Percentiles rank a stretch among this genome's conserved stretches.
phyloP scores from a whole-genome alignment of 305 asterid genomes.

The Fraxinus albicans region DNA sequence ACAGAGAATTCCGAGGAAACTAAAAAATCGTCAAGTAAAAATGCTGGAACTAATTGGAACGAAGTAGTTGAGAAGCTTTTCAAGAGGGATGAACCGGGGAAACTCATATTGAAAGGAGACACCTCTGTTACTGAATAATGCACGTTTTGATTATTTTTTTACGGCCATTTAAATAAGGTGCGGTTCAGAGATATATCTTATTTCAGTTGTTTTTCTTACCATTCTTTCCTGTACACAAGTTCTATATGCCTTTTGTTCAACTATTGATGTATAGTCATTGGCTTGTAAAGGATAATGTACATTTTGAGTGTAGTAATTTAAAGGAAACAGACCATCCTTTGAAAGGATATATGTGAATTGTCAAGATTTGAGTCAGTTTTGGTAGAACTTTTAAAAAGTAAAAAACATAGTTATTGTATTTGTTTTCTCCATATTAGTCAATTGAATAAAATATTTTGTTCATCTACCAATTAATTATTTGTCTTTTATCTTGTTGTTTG shows the following conservation, averaged over 20 bases:
- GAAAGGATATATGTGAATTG: neutral
- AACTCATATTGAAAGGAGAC: constrained; percentile 41
- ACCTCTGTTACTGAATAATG: constrained; percentile 21
- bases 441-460: no score
- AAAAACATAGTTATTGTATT: no score
- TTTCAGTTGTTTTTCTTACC: neutral
- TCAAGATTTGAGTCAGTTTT: neutral
- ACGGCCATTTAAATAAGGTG: neutral
- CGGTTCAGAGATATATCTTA: neutral
- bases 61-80: constrained; percentile 61
- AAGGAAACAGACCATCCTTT: neutral
- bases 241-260: neutral
- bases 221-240: constrained; percentile 21
- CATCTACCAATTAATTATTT: no score
- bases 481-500: no score
- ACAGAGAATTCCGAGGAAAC: constrained; percentile 19
- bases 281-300: constrained; percentile 14
- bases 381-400: neutral
- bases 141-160: neutral
- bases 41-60: constrained; percentile 69
- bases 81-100: constrained; percentile 47
- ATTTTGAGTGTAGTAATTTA: constrained; percentile 7
- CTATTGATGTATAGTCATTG: neutral
- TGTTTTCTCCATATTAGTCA: no score
- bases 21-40: constrained; percentile 24